phyloP scores from a whole-genome alignment of 2,329 filamentous ascomycete species.

The Colletotrichum musae region DNA sequence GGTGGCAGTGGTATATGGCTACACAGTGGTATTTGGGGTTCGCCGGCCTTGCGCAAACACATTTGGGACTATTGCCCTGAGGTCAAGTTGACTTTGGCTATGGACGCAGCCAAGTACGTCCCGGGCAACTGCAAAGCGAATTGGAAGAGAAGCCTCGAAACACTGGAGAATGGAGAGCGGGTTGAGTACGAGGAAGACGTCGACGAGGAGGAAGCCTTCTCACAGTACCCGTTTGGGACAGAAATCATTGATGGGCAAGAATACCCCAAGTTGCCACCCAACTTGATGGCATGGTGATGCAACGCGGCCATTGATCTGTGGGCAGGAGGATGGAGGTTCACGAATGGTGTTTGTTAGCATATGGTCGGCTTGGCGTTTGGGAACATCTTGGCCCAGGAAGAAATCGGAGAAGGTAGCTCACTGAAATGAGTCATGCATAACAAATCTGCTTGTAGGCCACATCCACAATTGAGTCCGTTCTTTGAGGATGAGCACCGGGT shows the following conservation, averaged over 20 bases:
- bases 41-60: constrained; percentile 60
- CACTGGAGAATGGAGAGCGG: constrained; percentile 30
- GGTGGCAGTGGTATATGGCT: constrained; percentile 63
- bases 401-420: constrained; percentile 16
- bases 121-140: constrained; percentile 61
- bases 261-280: constrained; percentile 57
- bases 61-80: constrained; percentile 72
- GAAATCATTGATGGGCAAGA: constrained; percentile 58
- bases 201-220: constrained; percentile 41
- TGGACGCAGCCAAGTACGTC: constrained; percentile 67
- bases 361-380: constrained; percentile 32
- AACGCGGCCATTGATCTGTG: neutral
- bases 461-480: no score
- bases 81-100: constrained; percentile 69
- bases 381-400: constrained; percentile 5
- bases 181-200: constrained; percentile 38
- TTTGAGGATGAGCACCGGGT: no score
- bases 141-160: constrained; percentile 59
- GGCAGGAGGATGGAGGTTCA: constrained; percentile 10
- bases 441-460: no score
- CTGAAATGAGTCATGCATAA: constrained; percentile 15
- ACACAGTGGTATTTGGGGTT: constrained; percentile 64
- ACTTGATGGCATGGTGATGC: constrained; percentile 44
- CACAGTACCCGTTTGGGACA: constrained; percentile 52
- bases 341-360: constrained; percentile 14